These are phyloP conservation scores for Cryphonectria nitschkei DNA, from an alignment of 2,329 filamentous ascomycete species.

Conservation along the genomic window DNA sequence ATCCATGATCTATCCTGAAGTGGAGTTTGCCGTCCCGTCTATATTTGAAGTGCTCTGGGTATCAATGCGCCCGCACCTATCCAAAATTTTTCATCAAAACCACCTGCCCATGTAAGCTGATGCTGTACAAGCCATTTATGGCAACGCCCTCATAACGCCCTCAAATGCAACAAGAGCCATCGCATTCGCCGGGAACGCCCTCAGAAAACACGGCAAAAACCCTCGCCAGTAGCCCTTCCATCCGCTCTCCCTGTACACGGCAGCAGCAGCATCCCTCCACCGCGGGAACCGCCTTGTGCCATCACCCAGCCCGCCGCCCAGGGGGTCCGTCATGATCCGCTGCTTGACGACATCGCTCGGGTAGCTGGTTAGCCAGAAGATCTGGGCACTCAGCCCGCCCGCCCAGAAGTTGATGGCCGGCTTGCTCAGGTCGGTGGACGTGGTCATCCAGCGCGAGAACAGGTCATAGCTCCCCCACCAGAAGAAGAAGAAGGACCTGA, in stretches of 20 bases:
- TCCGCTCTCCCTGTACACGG: slow-evolving; percentile 77
- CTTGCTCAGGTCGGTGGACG: slow-evolving; percentile 70
- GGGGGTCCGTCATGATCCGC: slow-evolving; percentile 91
- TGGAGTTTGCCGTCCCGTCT: slow-evolving; percentile 6
- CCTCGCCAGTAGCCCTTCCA: slow-evolving; percentile 87
- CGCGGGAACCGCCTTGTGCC: slow-evolving; percentile 68
- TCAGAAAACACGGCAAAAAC: slow-evolving; percentile 88
- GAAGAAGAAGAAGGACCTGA: slow-evolving; percentile 93
- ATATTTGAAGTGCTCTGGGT: slow-evolving; percentile 17
- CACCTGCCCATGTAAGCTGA: background rate
- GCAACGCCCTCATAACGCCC: slow-evolving; percentile 76
- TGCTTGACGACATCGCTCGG: slow-evolving; percentile 95
- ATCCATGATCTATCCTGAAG: background rate
- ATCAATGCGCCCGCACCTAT: slow-evolving; percentile 18
- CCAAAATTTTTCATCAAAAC: background rate
- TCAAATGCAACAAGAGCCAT: slow-evolving; percentile 94
- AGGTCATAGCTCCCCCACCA: slow-evolving; percentile 98
- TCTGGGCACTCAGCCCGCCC: slow-evolving; percentile 86
- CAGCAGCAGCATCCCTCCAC: slow-evolving; percentile 80
- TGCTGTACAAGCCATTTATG: slow-evolving; percentile 36
- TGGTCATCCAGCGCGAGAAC: slow-evolving; percentile 69
- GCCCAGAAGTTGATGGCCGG: slow-evolving; percentile 97
- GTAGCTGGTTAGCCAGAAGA: slow-evolving; percentile 94
- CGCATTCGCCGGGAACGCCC: slow-evolving; percentile 95
- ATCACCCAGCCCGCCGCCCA: slow-evolving; percentile 72